Evolutionary conservation across 202 grass and related monocot genomes (phyloP), one percentile per base, ranked within the genome.

Genomic region (Panicum virgatum): DNA sequence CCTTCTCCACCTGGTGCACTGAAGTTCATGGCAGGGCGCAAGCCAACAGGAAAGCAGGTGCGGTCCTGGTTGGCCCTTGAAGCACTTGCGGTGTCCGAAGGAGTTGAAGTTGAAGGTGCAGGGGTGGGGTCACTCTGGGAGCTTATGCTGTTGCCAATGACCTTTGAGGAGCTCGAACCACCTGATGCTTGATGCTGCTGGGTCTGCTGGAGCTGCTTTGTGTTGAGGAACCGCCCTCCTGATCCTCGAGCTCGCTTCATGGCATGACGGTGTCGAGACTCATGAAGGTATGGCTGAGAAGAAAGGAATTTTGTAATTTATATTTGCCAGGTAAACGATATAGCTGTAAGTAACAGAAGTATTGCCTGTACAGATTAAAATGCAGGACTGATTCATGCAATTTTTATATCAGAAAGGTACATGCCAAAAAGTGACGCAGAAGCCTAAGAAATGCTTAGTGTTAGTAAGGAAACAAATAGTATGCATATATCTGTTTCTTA

Each of bases 241-340:
- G 89, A 92, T 85, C 96, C 96, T 66, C 96, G 90, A 66, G 85
- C 93, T 70, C 96, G 82, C 53, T 99, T 96, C 96, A 99, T 93
- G 43, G 96, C 96, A 34, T 99, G 96, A 20, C 84, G 84, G 74
- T 99, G 96, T 16, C 96, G 90, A 83, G 96, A 99, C 72, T 99
- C 96, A 40, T 99, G 96, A 76, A 99, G 96, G 77, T 99, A 99
- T 78, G 96, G 96, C 96, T 99, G 89, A 43, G 46, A 88, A 69
- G 45, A 38, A 74, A 67, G n/a, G 62, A 78, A 34, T 53, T 30
- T 69, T 25, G 65, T 62, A 81, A 71, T 25, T 30, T 64, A 18
- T 54, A 70, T 43, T 82, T 62, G 43, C 19, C 34, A 77, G 44
- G 32, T 79, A 45, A 60, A 77, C 43, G 58, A 45, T 22, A 64